Percentiles rank a stretch among this genome's conserved stretches.
phyloP scores from a whole-genome alignment of 805 yeast genomes.

The Jamesozyma jinghongensis region DNA sequence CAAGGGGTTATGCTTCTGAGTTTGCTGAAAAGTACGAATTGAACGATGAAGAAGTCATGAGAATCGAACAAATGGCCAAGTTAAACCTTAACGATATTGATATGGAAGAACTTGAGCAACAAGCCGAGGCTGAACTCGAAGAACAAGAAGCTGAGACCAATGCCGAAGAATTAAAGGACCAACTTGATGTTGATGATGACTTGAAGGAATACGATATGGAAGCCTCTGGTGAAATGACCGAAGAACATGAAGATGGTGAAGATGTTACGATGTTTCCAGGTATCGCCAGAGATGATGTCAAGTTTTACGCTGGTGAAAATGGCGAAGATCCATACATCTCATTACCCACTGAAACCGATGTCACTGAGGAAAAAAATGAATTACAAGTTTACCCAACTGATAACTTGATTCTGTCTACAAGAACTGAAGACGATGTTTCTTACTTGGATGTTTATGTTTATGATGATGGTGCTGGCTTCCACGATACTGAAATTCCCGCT shows the following conservation, averaged over 20 bases:
- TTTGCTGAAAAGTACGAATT: constrained; percentile 83
- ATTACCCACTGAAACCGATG: constrained; percentile 44
- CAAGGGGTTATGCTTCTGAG: constrained; percentile 90
- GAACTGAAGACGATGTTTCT: constrained; percentile 94
- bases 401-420: constrained; percentile 78
- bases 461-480: constrained; percentile 88
- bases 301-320: constrained; percentile 43
- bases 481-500: constrained; percentile 53
- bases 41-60: constrained; percentile 85
- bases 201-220: constrained; percentile 53
- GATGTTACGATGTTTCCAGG: constrained; percentile 66
- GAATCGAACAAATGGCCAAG: constrained; percentile 79
- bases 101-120: constrained; percentile 43
- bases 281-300: constrained; percentile 46
- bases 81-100: constrained; percentile 71
- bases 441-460: constrained; percentile 88
- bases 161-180: constrained; percentile 34
- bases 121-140: constrained; percentile 32
- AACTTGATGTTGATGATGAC: constrained; percentile 68
- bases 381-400: constrained; percentile 83
- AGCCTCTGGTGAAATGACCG: constrained; percentile 7
- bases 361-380: constrained; percentile 71
- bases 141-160: constrained; percentile 16
- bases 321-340: constrained; percentile 37
- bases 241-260: constrained; percentile 47